phyloP scores from a whole-genome alignment of 176 grass and related monocot genomes.

The sorghum (Sorghum bicolor) region Sorghum_bicolor_NCBIv3 NC_012870.2:58763501-58764000 shows the following conservation, averaged over 20 bases:
- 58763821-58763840: not conserved
- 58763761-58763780: slow-evolving; percentile 84
- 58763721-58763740: slow-evolving; percentile 84
- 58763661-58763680: slow-evolving; percentile 19
- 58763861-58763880: not conserved
- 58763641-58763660: slow-evolving; percentile 9
- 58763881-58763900: slow-evolving; percentile 49
- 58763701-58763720: slow-evolving; percentile 66
- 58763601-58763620: slow-evolving; percentile 44
- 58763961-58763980: slow-evolving; percentile 77
- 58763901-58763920: slow-evolving; percentile 68
- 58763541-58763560: slow-evolving; percentile 74
- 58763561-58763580: slow-evolving; percentile 91
- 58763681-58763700: slow-evolving; percentile 78
- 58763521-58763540: slow-evolving; percentile 2
- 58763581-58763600: slow-evolving; percentile 87
- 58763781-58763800: slow-evolving; percentile 51
- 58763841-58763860: not conserved
- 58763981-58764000: not conserved
- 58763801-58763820: not conserved
- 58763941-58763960: slow-evolving; percentile 73
- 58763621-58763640: slow-evolving; percentile 16
- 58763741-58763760: slow-evolving; percentile 91
- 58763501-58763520: not conserved
- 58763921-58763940: slow-evolving; percentile 68